Evolutionary conservation across 2,329 filamentous ascomycete genomes (phyloP).

Genomic region (Macroventuria anomochaeta): DNA sequence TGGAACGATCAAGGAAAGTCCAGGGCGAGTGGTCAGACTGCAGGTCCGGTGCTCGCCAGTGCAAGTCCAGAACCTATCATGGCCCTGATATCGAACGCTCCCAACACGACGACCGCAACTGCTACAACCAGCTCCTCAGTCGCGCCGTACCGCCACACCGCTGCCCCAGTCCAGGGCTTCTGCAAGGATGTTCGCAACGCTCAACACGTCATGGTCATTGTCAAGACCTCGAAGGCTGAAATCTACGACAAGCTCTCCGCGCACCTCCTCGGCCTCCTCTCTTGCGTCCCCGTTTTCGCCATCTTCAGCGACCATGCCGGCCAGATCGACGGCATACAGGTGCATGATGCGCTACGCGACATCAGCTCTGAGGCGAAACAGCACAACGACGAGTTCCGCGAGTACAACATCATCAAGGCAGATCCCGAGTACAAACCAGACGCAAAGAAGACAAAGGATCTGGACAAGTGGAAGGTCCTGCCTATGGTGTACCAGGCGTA

Average conservation of each 20-base stretch:
- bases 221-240: constrained; percentile 66
- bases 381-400: constrained; percentile 57
- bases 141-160: constrained; percentile 1
- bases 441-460: constrained; percentile 54
- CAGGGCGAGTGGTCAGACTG: constrained; percentile 1
- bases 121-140: background rate
- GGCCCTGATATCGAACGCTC: constrained; percentile 5
- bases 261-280: constrained; percentile 61
- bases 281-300: constrained; percentile 62
- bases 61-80: constrained; percentile 11
- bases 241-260: constrained; percentile 61
- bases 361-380: constrained; percentile 45
- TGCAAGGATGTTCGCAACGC: constrained; percentile 42
- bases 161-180: constrained; percentile 11
- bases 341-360: constrained; percentile 59
- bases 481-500: constrained; percentile 61
- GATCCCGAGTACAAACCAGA: constrained; percentile 53
- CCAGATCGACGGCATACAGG: constrained; percentile 58
- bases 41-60: background rate
- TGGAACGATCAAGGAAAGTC: constrained; percentile 25
- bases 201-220: constrained; percentile 62
- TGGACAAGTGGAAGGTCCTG: constrained; percentile 66
- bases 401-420: constrained; percentile 57
- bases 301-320: constrained; percentile 65
- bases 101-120: constrained; percentile 9